Conservation (phyloP, 495 filamentous ascomycete genomes). For the Penicillium steckii region DNA sequence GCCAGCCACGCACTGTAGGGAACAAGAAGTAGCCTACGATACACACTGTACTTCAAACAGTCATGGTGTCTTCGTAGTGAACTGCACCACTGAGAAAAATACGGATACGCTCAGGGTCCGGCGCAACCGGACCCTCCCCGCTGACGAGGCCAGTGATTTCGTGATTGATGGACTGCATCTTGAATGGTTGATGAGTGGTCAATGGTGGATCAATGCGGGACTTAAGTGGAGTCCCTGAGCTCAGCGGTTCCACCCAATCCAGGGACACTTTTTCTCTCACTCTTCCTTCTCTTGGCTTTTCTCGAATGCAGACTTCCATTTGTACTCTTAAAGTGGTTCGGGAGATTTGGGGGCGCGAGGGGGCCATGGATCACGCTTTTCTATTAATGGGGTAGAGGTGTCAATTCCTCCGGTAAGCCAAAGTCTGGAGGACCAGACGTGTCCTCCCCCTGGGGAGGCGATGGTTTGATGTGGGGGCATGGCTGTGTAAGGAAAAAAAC, state of each 20-base stretch:
- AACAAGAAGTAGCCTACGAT: too few species aligned
- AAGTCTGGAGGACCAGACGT: neutral
- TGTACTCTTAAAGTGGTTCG: too few species aligned
- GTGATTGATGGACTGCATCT: neutral
- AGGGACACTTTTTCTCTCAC: too few species aligned
- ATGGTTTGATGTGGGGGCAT: neutral
- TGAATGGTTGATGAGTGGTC: neutral
- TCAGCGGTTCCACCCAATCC: neutral
- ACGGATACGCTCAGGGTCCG: neutral
- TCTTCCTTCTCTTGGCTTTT: neutral
- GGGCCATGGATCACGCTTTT: neutral
- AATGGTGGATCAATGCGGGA: neutral
- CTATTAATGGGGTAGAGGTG: neutral
- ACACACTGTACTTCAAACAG: too few species aligned
- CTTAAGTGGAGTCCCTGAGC: neutral
- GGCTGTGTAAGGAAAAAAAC: neutral
- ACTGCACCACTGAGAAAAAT: neutral
- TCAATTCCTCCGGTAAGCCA: neutral
- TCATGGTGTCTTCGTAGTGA: neutral
- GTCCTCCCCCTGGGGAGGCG: neutral
- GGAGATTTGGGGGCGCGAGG: neutral
- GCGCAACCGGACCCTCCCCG: neutral
- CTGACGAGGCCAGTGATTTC: conserved; percentile 1
- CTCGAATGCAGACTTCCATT: neutral
- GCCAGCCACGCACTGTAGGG: too few species aligned